Evolutionary conservation across 352 stramenopile genomes (phyloP).

Genomic region (Phytophthora crassamura): DNA sequence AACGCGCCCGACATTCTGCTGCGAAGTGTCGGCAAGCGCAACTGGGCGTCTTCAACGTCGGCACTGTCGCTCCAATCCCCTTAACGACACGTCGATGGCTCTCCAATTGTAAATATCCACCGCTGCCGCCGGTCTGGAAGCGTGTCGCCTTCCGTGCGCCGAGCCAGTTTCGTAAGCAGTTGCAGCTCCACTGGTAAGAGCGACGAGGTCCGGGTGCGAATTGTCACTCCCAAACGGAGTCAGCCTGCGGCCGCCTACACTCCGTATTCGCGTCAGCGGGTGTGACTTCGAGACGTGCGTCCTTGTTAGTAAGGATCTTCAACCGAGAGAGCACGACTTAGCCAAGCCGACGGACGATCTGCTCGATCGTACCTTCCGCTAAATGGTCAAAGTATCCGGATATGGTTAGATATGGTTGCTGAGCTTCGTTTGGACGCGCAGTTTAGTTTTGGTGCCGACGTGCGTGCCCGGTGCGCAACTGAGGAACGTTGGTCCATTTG

Average conservation of each 20-base stretch:
- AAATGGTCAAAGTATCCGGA: no score
- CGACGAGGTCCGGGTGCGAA: conserved; percentile 31
- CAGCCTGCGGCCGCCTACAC: conserved; percentile 27
- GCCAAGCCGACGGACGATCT: no score
- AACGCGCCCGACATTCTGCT: conserved; percentile 50
- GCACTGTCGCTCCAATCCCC: conserved; percentile 52
- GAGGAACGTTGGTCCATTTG: no score
- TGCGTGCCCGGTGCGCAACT: no score
- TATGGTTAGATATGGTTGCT: no score
- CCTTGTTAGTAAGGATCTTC: no score
- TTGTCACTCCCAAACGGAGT: conserved; percentile 27
- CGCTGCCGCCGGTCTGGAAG: conserved; percentile 20
- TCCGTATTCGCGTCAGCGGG: conserved; percentile 28
- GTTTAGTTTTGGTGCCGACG: no score
- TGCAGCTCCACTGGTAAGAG: conserved; percentile 31
- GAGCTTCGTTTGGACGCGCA: no score
- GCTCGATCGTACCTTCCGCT: no score
- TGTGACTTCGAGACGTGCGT: conserved; percentile 10
- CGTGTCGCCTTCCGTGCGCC: conserved; percentile 22
- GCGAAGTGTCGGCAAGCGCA: conserved; percentile 46
- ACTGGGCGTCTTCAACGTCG: conserved; percentile 54
- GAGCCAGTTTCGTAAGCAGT: conserved; percentile 33
- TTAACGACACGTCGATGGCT: conserved; percentile 30
- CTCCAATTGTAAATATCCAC: conserved; percentile 30
- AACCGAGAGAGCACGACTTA: no score